Conservation (phyloP, 306 rosid species). For the Malus asiatica region DNA sequence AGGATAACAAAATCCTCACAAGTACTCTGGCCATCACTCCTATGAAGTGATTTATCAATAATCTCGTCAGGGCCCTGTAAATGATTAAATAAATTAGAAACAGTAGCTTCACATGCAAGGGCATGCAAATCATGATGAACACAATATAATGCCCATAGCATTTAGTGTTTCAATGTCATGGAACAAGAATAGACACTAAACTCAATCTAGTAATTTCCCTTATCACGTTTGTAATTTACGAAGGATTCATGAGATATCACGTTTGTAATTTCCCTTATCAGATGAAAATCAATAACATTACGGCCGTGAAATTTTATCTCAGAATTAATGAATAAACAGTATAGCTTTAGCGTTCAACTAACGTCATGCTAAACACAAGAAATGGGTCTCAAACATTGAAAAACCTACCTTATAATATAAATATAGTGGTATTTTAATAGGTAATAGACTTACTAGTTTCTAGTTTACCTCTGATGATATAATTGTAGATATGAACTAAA, state of each 20-base stretch:
- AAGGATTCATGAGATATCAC: not conserved
- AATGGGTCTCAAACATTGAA: not conserved
- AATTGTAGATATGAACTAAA: not conserved
- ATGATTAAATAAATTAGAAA: constrained; percentile 15
- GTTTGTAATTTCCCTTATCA: not conserved
- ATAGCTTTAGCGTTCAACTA: not conserved
- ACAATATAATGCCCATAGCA: not conserved
- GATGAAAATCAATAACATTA: not conserved
- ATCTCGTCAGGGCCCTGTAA: constrained; percentile 93
- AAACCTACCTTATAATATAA: not conserved
- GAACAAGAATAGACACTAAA: not conserved
- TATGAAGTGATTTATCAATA: constrained; percentile 58
- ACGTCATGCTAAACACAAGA: not conserved
- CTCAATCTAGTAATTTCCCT: not conserved
- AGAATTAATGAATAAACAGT: not conserved
- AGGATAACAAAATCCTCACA: constrained; percentile 86
- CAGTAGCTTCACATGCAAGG: not conserved
- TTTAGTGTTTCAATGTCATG: not conserved
- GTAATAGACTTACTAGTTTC: not conserved
- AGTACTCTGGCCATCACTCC: constrained; percentile 56
- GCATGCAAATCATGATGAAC: not conserved
- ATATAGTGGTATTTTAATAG: not conserved
- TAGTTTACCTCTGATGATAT: not conserved
- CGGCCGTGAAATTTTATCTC: not conserved
- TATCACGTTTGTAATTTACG: not conserved